Base-by-base conservation (phyloP, 331 rosid genomes). In the Quercus phellos region DNA sequence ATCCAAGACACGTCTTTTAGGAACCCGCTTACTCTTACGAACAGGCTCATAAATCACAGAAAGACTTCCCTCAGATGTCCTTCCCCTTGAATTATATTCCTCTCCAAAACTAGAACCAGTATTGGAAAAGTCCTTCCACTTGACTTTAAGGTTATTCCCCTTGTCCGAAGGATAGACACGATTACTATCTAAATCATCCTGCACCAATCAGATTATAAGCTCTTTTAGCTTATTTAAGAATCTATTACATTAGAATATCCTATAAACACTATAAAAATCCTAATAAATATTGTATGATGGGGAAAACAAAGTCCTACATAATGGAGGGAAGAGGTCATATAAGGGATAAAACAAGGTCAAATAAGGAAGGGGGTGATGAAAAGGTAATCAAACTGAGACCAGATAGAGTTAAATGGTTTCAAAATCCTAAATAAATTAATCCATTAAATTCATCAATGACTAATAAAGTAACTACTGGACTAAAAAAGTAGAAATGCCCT, bases 111-210 rank as follows among this genome's bases (percentile, higher is more conserved):
- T 35, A 51, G 54, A 34, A 18, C 4, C 38, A 76, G 19, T 66
- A 2, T 29, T 19, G 4, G 73, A 17, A 58, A 66, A 18, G 5
- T 51, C 46, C 22, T 78, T 72, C 60, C n/a, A 71, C 34, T 38
- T 70, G 30, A 64, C 35, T 66, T 74, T 73, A 30, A 22, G 4
- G 53, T 14, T 76, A 51, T 66, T 74, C 50, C 63, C 59, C 42
- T 60, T 73, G 70, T 74, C 78, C 6, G 51, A 74, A 78, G 83
- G 70, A 69, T 7, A 53, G 21, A 60, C 53, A 50, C 16, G 51
- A 73, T 56, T 81, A 4, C 73, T 81, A 80, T 59, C 67, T 73
- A 11, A 12, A 70, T 63, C 80, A 69, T 72, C 82, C 88, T 85
- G 78, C 69, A 82, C n/a, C 77, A 74, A 59, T 14, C 72, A 58